Percentiles rank a stretch among this genome's conserved stretches.
phyloP scores from a whole-genome alignment of 2,329 filamentous ascomycete genomes.

The Fonsecaea pedrosoi region DNA sequence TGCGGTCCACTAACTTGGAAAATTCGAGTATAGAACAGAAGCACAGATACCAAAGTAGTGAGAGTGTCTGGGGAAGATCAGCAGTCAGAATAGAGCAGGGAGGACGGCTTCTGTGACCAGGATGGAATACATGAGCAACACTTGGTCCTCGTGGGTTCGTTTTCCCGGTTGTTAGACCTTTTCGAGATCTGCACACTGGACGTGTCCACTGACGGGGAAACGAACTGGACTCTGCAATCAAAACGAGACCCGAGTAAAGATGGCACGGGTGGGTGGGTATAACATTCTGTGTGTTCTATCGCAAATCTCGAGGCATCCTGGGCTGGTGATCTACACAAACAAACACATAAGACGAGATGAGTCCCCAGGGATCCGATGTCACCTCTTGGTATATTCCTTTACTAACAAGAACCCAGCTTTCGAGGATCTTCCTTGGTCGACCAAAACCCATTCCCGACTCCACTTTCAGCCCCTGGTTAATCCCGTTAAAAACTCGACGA shows the following conservation, averaged over 20 bases:
- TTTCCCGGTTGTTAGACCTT: not conserved
- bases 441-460: not conserved
- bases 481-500: not conserved
- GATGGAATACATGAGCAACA: not conserved
- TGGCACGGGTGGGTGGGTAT: not conserved
- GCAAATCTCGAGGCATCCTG: too few species aligned
- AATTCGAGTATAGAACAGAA: not conserved
- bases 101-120: not conserved
- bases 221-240: not conserved
- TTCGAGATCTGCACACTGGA: not conserved
- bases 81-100: not conserved
- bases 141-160: not conserved
- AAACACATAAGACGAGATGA: not conserved
- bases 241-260: not conserved
- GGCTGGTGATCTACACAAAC: not conserved
- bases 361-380: not conserved
- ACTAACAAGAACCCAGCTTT: not conserved
- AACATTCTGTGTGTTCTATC: not conserved
- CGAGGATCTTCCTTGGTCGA: not conserved
- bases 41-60: not conserved
- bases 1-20: not conserved
- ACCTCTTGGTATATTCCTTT: not conserved
- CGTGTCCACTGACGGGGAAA: not conserved
- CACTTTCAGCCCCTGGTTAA: not conserved
- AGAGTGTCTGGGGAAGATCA: constrained; percentile 2